phyloP scores from a whole-genome alignment of 345 rosid species.

The Gossypioides kirkii region DNA sequence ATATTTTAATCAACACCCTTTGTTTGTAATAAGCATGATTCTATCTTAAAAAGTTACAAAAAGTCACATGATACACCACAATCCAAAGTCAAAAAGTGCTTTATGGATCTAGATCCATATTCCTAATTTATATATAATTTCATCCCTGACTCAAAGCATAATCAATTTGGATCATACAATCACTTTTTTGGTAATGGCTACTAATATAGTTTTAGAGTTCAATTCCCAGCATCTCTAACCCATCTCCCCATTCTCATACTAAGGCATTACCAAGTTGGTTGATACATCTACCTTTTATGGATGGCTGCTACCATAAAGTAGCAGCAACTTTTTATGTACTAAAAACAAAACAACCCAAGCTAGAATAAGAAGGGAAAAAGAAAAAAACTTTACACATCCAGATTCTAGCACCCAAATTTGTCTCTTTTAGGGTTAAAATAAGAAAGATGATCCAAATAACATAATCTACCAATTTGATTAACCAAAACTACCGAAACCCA shows the following conservation, averaged over 20 bases:
- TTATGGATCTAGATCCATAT: conserved; percentile 20
- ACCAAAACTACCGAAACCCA: background rate
- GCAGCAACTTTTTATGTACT: background rate
- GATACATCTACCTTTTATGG: too few relatives aligned
- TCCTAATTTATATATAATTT: background rate
- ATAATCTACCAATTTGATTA: background rate
- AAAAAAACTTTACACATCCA: background rate
- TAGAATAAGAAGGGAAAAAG: background rate
- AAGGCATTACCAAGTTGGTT: too few relatives aligned
- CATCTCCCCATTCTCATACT: too few relatives aligned
- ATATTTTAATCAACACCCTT: conserved; percentile 9
- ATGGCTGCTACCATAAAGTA: too few relatives aligned
- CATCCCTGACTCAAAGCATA: background rate
- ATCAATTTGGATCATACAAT: background rate
- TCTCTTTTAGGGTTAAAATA: too few relatives aligned
- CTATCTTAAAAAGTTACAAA: background rate
- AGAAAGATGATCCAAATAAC: background rate
- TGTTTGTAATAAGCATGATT: background rate
- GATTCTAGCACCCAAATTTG: conserved; percentile 3
- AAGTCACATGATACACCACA: conserved; percentile 15
- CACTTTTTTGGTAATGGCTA: too few relatives aligned
- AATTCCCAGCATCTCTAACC: too few relatives aligned
- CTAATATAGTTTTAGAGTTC: too few relatives aligned
- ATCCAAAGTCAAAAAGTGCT: conserved; percentile 4
- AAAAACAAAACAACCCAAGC: background rate